Base-by-base conservation (phyloP, 345 rosid genomes). In the Turritis glabra region DNA sequence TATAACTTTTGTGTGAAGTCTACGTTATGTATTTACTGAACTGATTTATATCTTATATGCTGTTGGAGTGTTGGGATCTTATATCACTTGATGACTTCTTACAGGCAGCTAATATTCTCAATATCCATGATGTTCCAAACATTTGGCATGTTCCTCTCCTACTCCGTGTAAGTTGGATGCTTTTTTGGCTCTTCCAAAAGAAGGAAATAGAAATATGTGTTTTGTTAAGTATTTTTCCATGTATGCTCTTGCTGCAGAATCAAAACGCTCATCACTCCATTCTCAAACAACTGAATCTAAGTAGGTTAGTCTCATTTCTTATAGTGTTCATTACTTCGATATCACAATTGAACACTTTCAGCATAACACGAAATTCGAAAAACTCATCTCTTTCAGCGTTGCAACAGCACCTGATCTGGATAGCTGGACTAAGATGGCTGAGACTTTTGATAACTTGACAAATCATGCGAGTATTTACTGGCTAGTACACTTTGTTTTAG, bases 141-240 rank as follows among this genome's bases (percentile, higher is more conserved):
- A 90, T 95, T 77, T 92, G 98, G 98, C 96, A 95, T 69, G 67
- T 95, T 87, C 99, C 99, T 75, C 85, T 90, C 27, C 77, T 95
- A 48, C 88, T 95, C 50, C 82, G 89, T 78, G 99, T 95, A 82
- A 79, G 91, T 84, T 71, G 47, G 32, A 7, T 71, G 35, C 51
- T 23, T 32, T 73, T 78, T 71, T 68, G 46, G 15, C 71, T 79
- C 74, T 56, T 54, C 15, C 33, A 77, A 48, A 15, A 70, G 13
- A n/a, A 15, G 60, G 50, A 43, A 62, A 18, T 9, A 8, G 25
- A 19, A 64, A 23, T 55, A 27, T 21, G 15, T 63, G 17, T 47
- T 55, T 55, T 70, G 43, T 52, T 51, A 1, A 52, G 32, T 76
- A 51, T 6, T 37, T 43, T 33, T 64, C 66, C 65, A 38, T 57